Percentiles rank a stretch among this genome's conserved stretches.
Conservation (phyloP, 257 asterid genomes). For the Solanum sitiens region DNA sequence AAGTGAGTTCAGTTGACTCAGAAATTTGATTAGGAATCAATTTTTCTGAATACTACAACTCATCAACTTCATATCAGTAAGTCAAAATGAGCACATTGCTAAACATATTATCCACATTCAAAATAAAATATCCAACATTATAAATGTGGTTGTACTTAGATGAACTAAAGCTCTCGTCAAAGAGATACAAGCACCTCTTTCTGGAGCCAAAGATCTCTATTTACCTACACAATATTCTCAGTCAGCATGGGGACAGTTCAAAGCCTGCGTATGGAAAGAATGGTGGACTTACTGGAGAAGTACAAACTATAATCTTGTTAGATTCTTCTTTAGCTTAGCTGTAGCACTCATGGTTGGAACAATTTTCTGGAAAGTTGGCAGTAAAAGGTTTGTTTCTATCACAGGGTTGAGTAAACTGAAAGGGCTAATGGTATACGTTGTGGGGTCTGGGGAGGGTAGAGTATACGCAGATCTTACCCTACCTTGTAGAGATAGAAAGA, state of each 20-base stretch:
- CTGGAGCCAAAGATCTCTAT: too few species aligned
- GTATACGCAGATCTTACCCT: too few species aligned
- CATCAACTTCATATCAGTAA: conserved; percentile 48
- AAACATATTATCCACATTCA: not conserved
- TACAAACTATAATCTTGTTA: too few species aligned
- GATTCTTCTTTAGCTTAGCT: conserved; percentile 34
- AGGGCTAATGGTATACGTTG: too few species aligned
- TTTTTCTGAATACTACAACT: conserved; percentile 47
- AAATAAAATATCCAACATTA: not conserved
- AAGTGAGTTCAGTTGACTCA: too few species aligned
- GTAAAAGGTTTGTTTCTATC: conserved; percentile 23
- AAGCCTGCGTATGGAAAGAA: conserved; percentile 67
- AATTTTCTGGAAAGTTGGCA: conserved; percentile 65
- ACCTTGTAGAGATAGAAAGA: too few species aligned
- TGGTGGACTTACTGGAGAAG: conserved; percentile 62
- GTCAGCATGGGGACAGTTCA: conserved; percentile 40
- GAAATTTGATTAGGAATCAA: conserved; percentile 21
- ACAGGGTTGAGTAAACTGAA: not conserved
- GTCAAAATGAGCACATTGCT: not conserved
- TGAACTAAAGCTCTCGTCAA: conserved; percentile 2
- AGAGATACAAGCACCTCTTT: too few species aligned
- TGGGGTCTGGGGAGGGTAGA: conserved; percentile 21
- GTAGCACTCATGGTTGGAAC: conserved; percentile 77
- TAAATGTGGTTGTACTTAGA: conserved; percentile 12
- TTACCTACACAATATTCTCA: conserved; percentile 39